phyloP scores from a whole-genome alignment of 768 basidiomycete genomes.

The Tubosaeta brunneosetosa region DNA sequence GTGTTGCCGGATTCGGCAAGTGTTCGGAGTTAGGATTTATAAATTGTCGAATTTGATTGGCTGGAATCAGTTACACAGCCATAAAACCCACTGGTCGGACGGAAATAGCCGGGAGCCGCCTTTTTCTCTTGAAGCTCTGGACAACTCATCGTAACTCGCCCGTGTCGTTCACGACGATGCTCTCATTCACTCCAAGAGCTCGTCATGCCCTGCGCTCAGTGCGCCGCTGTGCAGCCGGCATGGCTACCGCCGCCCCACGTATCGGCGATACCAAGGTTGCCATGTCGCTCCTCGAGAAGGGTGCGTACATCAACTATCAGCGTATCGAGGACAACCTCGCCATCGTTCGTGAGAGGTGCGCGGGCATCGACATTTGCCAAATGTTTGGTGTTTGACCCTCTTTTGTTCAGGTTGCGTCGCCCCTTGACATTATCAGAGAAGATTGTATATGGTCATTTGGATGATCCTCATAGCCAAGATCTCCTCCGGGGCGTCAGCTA shows the following conservation, averaged over 20 bases:
- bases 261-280: conserved; percentile 89
- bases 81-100: conserved; percentile 19
- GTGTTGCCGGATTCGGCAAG: conserved; percentile 1
- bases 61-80: conserved; percentile 9
- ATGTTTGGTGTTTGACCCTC: not conserved
- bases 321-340: conserved; percentile 97
- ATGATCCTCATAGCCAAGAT: conserved; percentile 88
- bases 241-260: conserved; percentile 76
- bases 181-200: conserved; percentile 52
- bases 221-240: conserved; percentile 55
- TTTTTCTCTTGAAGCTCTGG: conserved; percentile 19
- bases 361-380: not conserved
- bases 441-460: conserved; percentile 96
- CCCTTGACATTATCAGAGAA: conserved; percentile 95
- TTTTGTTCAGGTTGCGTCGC: conserved; percentile 64
- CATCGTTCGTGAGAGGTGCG: conserved; percentile 84
- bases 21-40: conserved; percentile 14
- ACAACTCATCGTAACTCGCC: conserved; percentile 4
- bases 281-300: conserved; percentile 82
- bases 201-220: conserved; percentile 49
- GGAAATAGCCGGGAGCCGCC: conserved; percentile 23
- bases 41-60: conserved; percentile 23
- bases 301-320: conserved; percentile 88
- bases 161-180: conserved; percentile 47
- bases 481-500: conserved; percentile 91